These are phyloP conservation scores for Acephala macrosclerotiorum DNA, from an alignment of 2,329 filamentous ascomycete genomes.

Conservation along the genomic window DNA sequence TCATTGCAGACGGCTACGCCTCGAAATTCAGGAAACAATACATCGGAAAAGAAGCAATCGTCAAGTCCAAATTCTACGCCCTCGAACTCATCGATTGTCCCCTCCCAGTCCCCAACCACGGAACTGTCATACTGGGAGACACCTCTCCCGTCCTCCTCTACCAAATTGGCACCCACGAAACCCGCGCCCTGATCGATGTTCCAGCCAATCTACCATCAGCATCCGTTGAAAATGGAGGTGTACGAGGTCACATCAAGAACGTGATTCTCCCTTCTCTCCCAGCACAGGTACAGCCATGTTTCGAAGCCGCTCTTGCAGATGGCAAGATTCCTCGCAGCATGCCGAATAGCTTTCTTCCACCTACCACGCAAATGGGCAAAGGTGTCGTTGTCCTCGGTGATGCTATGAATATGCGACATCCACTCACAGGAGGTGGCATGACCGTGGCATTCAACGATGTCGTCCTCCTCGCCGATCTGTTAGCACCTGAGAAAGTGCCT, in stretches of 20 bases:
- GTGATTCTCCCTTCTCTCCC: conserved; percentile 83
- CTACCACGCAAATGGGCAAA: conserved; percentile 72
- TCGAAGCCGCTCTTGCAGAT: conserved; percentile 77
- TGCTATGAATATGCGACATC: conserved; percentile 99
- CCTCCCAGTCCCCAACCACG: conserved; percentile 77
- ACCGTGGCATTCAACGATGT: conserved; percentile 96
- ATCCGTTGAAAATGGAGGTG: conserved; percentile 76
- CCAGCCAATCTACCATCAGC: conserved; percentile 80
- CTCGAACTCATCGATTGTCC: conserved; percentile 90
- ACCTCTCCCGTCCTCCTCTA: conserved; percentile 86
- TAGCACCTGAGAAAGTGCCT: conserved; percentile 74
- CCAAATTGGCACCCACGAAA: conserved; percentile 96
- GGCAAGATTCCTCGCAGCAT: conserved; percentile 82
- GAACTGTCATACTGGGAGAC: conserved; percentile 86
- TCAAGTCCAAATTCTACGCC: conserved; percentile 90
- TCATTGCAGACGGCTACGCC: conserved; percentile 90
- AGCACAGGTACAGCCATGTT: conserved; percentile 72
- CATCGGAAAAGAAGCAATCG: conserved; percentile 69
- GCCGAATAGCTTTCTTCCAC: conserved; percentile 94
- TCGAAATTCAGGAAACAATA: conserved; percentile 90
- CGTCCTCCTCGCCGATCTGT: conserved; percentile 75
- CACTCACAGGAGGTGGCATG: conserved; percentile 96
- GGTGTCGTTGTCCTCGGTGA: conserved; percentile 88
- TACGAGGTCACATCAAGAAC: conserved; percentile 83
- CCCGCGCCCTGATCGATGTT: conserved; percentile 87